These are phyloP conservation scores for Castanospermum australe DNA, from an alignment of 306 rosid species.

Conservation along the genomic window DNA sequence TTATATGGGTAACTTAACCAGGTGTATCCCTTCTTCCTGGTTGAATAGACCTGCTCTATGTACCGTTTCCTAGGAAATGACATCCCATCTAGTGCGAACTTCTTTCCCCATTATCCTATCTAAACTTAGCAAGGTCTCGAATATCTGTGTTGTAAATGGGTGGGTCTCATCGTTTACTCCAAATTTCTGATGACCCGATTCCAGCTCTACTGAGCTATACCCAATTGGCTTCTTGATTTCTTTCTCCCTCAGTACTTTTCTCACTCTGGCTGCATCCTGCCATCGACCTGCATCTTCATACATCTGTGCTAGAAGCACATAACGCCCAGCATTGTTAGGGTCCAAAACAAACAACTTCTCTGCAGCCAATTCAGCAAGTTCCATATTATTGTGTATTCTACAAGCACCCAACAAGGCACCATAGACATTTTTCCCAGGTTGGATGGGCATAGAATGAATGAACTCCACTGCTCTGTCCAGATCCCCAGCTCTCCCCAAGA, in stretches of 20 bases:
- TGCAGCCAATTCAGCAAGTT: slow-evolving; percentile 65
- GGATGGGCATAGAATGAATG: slow-evolving; percentile 60
- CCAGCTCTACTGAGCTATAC: slow-evolving; percentile 68
- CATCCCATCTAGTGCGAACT: neutral
- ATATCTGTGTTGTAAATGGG: slow-evolving; percentile 44
- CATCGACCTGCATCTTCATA: slow-evolving; percentile 70
- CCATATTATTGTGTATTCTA: slow-evolving; percentile 63
- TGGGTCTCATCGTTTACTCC: slow-evolving; percentile 68
- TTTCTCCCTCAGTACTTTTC: slow-evolving; percentile 61
- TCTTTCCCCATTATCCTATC: slow-evolving; percentile 47
- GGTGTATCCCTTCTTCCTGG: neutral
- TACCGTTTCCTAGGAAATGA: slow-evolving; percentile 13
- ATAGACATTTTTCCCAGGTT: slow-evolving; percentile 68
- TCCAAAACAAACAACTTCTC: slow-evolving; percentile 66
- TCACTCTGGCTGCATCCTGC: slow-evolving; percentile 74
- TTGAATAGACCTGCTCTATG: neutral
- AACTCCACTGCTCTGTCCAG: slow-evolving; percentile 57
- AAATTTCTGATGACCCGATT: slow-evolving; percentile 49
- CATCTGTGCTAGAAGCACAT: slow-evolving; percentile 67
- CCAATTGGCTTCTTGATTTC: slow-evolving; percentile 71
- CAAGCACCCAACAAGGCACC: slow-evolving; percentile 86
- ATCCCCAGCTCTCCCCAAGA: slow-evolving; percentile 75
- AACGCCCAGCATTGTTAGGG: slow-evolving; percentile 59
- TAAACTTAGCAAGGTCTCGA: slow-evolving; percentile 50
- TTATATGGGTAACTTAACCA: neutral